A percentile compares a stretch with the other conserved stretches of the same genome.
Evolutionary conservation across 192 early-diverging fungal species (phyloP).

Genomic region (Coemansia sp.): DNA sequence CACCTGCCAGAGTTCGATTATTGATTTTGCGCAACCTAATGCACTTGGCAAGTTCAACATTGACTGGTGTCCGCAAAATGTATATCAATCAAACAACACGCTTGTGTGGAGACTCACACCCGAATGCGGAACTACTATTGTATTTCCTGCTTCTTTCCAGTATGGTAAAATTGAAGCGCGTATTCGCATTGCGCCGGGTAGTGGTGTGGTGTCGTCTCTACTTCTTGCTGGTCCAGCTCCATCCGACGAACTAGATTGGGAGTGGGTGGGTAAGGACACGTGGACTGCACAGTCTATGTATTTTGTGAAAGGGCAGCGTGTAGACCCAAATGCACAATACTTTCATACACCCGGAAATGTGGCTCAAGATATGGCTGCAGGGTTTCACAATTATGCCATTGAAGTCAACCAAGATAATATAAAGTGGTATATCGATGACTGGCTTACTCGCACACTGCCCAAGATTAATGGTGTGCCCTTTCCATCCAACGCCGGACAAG

Average conservation of each 20-base stretch:
- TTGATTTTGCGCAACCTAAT: constrained; percentile 32
- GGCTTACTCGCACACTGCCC: constrained; percentile 48
- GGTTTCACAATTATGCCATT: constrained; percentile 60
- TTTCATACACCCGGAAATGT: constrained; percentile 39
- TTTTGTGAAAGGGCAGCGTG: constrained; percentile 54
- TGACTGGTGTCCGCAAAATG: constrained; percentile 51
- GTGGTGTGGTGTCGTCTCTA: constrained; percentile 57
- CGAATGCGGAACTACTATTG: constrained; percentile 47
- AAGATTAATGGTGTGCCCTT: constrained; percentile 27
- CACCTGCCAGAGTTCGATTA: constrained; percentile 28
- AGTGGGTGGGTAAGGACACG: constrained; percentile 62
- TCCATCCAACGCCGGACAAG: constrained; percentile 25
- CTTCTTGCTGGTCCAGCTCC: constrained; percentile 50
- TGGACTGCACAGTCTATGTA: constrained; percentile 56
- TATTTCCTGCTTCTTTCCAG: constrained; percentile 35
- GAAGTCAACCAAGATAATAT: constrained; percentile 57
- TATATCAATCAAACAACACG: constrained; percentile 27
- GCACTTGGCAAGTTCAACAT: constrained; percentile 38
- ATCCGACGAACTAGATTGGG: constrained; percentile 64
- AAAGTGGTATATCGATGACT: constrained; percentile 60
- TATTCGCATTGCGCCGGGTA: constrained; percentile 37
- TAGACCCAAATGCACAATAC: constrained; percentile 29
- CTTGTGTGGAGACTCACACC: constrained; percentile 37
- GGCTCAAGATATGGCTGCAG: constrained; percentile 37
- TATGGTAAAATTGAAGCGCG: constrained; percentile 43